A percentile compares a stretch with the other conserved stretches of the same genome.
Conservation (phyloP, 2,329 filamentous ascomycete genomes). For the Geosmithia flava region DNA sequence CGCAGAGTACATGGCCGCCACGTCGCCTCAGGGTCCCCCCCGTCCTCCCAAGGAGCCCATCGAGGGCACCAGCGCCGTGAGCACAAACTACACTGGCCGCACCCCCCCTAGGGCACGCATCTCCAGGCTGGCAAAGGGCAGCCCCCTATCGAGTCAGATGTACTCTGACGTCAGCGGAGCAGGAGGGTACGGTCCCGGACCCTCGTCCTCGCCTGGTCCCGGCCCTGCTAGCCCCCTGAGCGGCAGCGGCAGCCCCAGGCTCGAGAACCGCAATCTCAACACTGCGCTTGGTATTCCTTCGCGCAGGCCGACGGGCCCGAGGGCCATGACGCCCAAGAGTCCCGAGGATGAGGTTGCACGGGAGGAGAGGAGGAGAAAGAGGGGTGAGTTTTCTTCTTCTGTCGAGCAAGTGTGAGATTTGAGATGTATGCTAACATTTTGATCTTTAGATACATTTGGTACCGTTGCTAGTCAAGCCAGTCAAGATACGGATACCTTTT, state of each 20-base stretch:
- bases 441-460: constrained; percentile 18
- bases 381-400: constrained; percentile 30
- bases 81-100: constrained; percentile 13
- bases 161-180: constrained; percentile 39
- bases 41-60: constrained; percentile 53
- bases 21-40: constrained; percentile 36
- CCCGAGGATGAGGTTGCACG: constrained; percentile 30
- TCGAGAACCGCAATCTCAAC: constrained; percentile 45
- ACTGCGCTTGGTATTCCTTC: constrained; percentile 37
- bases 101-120: constrained; percentile 35
- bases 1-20: constrained; percentile 28
- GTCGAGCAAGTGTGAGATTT: neutral
- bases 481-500: constrained; percentile 23
- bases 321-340: constrained; percentile 48
- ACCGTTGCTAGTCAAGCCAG: constrained; percentile 20
- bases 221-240: constrained; percentile 29
- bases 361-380: constrained; percentile 40
- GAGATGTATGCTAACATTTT: neutral
- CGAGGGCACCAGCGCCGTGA: constrained; percentile 13
- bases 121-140: constrained; percentile 39
- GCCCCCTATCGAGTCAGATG: constrained; percentile 43
- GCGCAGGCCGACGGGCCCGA: constrained; percentile 42
- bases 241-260: constrained; percentile 39
- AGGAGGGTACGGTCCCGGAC: constrained; percentile 28
- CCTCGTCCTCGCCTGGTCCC: constrained; percentile 3